Evolutionary conservation across 129 eudicot species (phyloP).

Genomic region (Heracleum sosnowskyi): DNA sequence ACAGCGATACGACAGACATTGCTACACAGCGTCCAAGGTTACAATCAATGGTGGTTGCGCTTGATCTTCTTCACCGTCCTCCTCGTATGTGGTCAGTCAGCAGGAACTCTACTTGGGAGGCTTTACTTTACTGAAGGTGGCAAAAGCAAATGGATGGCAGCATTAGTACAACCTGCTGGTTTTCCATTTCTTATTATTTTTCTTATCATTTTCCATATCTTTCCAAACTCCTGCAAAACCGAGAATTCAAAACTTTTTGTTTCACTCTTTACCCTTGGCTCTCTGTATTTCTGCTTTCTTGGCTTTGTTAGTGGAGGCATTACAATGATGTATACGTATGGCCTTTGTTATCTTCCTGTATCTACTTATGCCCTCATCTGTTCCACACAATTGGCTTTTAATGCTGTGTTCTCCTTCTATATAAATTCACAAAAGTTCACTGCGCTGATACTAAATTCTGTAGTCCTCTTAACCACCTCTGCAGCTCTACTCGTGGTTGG

Average conservation of each 20-base stretch:
- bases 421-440: conserved; percentile 34
- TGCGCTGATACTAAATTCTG: conserved; percentile 23
- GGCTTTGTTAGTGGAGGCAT: conserved; percentile 19
- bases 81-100: conserved; percentile 30
- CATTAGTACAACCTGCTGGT: conserved; percentile 37
- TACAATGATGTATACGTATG: conserved; percentile 14
- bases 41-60: conserved; percentile 17
- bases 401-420: conserved; percentile 31
- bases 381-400: conserved; percentile 32
- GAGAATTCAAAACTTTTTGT: background rate
- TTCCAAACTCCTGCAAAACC: background rate
- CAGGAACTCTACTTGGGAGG: conserved; percentile 34
- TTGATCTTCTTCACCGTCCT: conserved; percentile 17
- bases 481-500: conserved; percentile 23
- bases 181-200: conserved; percentile 27
- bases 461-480: conserved; percentile 27
- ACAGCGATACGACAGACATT: background rate
- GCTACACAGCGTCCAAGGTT: background rate
- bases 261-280: background rate
- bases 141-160: conserved; percentile 25
- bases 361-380: conserved; percentile 34
- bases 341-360: conserved; percentile 31
- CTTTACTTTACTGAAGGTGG: conserved; percentile 40
- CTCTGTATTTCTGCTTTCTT: conserved; percentile 7
- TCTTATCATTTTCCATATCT: conserved; percentile 15